phyloP scores from a whole-genome alignment of 352 stramenopile species.

The Phytophthora sp. region DNA sequence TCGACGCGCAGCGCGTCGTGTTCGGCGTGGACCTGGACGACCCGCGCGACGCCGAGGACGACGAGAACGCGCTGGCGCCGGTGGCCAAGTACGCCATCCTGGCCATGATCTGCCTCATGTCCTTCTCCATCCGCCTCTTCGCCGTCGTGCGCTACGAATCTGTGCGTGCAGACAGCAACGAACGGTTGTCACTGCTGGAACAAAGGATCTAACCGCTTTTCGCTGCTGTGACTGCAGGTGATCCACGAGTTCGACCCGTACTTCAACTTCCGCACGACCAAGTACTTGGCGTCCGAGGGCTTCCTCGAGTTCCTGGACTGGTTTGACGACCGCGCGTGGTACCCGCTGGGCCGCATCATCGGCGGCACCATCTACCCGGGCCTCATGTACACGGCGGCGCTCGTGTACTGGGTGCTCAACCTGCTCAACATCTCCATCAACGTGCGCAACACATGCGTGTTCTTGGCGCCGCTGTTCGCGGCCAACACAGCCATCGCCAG shows the following conservation, averaged over 20 bases:
- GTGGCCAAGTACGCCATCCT: slow-evolving; percentile 92
- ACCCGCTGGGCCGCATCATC: slow-evolving; percentile 93
- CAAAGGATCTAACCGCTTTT: too few species aligned
- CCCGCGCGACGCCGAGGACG: slow-evolving; percentile 69
- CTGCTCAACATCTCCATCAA: slow-evolving; percentile 93
- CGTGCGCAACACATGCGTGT: slow-evolving; percentile 93
- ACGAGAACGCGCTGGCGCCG: slow-evolving; percentile 70
- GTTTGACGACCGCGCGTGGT: slow-evolving; percentile 97
- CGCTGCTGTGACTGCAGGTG: slow-evolving; percentile 47
- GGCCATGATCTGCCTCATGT: slow-evolving; percentile 93
- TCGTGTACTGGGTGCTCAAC: slow-evolving; percentile 92
- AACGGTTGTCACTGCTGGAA: too few species aligned
- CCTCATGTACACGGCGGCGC: slow-evolving; percentile 90
- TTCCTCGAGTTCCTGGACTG: slow-evolving; percentile 97
- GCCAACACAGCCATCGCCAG: slow-evolving; percentile 89
- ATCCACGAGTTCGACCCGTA: slow-evolving; percentile 95
- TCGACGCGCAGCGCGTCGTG: slow-evolving; percentile 31
- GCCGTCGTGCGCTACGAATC: slow-evolving; percentile 94
- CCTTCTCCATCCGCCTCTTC: slow-evolving; percentile 94
- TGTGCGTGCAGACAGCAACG: slow-evolving; percentile 48
- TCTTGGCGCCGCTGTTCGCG: slow-evolving; percentile 91
- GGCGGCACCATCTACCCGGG: slow-evolving; percentile 94
- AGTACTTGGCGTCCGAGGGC: slow-evolving; percentile 95
- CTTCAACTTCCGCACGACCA: slow-evolving; percentile 99
- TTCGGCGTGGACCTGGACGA: slow-evolving; percentile 73